These are phyloP conservation scores for Magnusiomyces magnusii DNA, from an alignment of 1,139 yeast genomes.

Conservation along the genomic window DNA sequence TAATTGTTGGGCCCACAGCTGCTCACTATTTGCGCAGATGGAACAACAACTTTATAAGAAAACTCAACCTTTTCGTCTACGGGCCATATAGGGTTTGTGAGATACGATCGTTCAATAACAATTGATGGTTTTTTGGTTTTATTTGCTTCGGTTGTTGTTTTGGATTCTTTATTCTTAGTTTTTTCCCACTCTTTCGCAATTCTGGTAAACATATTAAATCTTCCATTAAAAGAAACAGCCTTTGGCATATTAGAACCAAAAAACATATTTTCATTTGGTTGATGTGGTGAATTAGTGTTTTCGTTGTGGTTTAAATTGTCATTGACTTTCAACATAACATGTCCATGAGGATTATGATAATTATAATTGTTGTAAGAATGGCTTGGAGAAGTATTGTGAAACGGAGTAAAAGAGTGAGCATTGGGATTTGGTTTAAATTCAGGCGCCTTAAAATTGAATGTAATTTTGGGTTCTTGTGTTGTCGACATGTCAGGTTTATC, in stretches of 20 bases:
- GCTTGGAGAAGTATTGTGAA: slow-evolving; percentile 28
- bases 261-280: slow-evolving; percentile 22
- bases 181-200: slow-evolving; percentile 31
- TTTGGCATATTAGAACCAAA: slow-evolving; percentile 49
- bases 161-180: slow-evolving; percentile 25
- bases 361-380: slow-evolving; percentile 12
- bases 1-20: not conserved
- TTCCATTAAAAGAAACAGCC: slow-evolving; percentile 36
- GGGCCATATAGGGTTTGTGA: slow-evolving; percentile 75
- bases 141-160: too few species aligned
- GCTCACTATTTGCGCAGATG: slow-evolving; percentile 7
- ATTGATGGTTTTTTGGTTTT: slow-evolving; percentile 34
- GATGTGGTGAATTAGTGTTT: slow-evolving; percentile 12
- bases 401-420: slow-evolving; percentile 65
- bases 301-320: not conserved
- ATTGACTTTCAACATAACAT: slow-evolving; percentile 17
- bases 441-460: slow-evolving; percentile 50
- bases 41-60: slow-evolving; percentile 22
- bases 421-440: slow-evolving; percentile 65
- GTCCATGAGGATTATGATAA: slow-evolving; percentile 13
- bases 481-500: not conserved
- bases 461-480: slow-evolving; percentile 23
- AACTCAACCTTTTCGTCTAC: slow-evolving; percentile 22
- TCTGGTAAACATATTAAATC: slow-evolving; percentile 52
- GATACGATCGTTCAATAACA: slow-evolving; percentile 54